These are phyloP conservation scores for Microstroma glucosiphilum DNA, from an alignment of 1,284 basidiomycete species.

Conservation along the genomic window DNA sequence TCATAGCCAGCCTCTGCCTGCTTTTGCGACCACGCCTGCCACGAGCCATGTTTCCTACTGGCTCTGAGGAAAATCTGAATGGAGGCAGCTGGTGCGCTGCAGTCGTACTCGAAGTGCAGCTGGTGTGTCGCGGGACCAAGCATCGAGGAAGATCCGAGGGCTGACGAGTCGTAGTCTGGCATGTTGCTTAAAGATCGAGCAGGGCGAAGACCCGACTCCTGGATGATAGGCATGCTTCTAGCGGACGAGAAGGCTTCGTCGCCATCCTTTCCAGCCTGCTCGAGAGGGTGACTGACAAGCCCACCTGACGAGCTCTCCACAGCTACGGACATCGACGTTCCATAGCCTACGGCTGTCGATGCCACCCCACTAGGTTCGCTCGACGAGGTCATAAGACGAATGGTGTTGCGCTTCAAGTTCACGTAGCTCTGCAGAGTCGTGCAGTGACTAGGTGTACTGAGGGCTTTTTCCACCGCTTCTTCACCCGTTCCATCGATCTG, in stretches of 20 bases:
- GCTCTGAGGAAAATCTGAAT: constrained; percentile 43
- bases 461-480: constrained; percentile 18
- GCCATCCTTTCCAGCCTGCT: too few species aligned
- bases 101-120: constrained; percentile 43
- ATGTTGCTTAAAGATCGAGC: neutral
- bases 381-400: constrained; percentile 20
- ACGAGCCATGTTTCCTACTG: constrained; percentile 41
- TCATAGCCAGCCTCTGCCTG: constrained; percentile 8
- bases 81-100: constrained; percentile 33
- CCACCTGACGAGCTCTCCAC: neutral
- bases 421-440: constrained; percentile 44
- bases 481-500: constrained; percentile 8
- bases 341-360: neutral
- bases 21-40: constrained; percentile 21
- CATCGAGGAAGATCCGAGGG: neutral
- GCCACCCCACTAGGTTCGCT: neutral
- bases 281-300: neutral
- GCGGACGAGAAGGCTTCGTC: neutral
- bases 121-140: constrained; percentile 31
- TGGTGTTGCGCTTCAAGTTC: constrained; percentile 43
- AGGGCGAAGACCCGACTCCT: neutral
- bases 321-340: neutral
- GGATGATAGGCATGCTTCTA: neutral
- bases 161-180: neutral
- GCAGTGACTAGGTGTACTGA: constrained; percentile 16